phyloP scores from a whole-genome alignment of 2,329 filamentous ascomycete genomes.

The Macrophomina tecta region DNA sequence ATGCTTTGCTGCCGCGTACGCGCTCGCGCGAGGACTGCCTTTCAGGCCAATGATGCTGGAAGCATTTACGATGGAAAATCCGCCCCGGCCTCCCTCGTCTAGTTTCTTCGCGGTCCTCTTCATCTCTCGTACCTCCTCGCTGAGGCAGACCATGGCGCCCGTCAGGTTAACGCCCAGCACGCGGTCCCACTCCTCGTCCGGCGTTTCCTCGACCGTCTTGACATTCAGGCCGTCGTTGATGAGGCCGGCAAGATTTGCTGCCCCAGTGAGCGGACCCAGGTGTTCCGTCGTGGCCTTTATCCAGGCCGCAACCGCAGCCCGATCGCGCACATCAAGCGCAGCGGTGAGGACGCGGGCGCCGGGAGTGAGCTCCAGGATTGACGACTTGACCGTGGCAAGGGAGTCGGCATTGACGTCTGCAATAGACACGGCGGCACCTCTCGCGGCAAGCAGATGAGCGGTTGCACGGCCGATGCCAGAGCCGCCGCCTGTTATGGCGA shows the following conservation, averaged over 20 bases:
- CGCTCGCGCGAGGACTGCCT: slow-evolving; percentile 45
- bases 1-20: slow-evolving; percentile 49
- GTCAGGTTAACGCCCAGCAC: slow-evolving; percentile 47
- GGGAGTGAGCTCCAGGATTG: slow-evolving; percentile 33
- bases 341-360: slow-evolving; percentile 40
- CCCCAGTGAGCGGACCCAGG: slow-evolving; percentile 61
- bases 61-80: slow-evolving; percentile 48
- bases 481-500: slow-evolving; percentile 41
- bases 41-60: slow-evolving; percentile 59
- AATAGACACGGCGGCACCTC: slow-evolving; percentile 38
- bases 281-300: slow-evolving; percentile 53
- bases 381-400: slow-evolving; percentile 36
- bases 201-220: slow-evolving; percentile 37
- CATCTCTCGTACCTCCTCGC: slow-evolving; percentile 50
- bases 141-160: slow-evolving; percentile 47
- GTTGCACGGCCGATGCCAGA: slow-evolving; percentile 38
- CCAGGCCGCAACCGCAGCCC: slow-evolving; percentile 58
- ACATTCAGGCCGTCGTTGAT: slow-evolving; percentile 39
- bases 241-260: slow-evolving; percentile 60
- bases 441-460: neutral
- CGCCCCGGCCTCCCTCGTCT: slow-evolving; percentile 31
- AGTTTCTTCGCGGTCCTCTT: slow-evolving; percentile 33
- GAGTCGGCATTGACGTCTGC: slow-evolving; percentile 40
- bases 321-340: slow-evolving; percentile 58
- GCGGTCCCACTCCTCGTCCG: slow-evolving; percentile 48